Base-by-base conservation (phyloP, 2,329 filamentous ascomycete genomes). In the Penicillium sp. region DNA sequence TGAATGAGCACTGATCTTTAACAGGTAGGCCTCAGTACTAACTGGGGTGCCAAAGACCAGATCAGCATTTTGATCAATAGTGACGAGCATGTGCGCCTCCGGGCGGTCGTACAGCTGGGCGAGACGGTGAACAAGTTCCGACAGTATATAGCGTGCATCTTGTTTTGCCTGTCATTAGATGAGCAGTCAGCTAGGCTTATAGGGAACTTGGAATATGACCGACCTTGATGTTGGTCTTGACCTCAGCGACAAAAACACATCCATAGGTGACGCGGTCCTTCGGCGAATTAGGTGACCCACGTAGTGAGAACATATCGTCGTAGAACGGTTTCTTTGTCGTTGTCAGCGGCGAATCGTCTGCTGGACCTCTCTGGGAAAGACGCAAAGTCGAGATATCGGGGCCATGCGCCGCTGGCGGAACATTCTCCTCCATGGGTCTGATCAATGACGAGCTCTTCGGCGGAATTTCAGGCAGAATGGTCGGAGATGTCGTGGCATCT, bases 31-130 rank as follows among this genome's bases (percentile, higher is more conserved):
- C 3, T 7, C 22, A 8, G 88, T 86, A 42, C 90, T 86, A 55
- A 88, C 86, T 4, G 82, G 84, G 30, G 84, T 87, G 2, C 82
- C 87, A 52, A 92, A 85, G 47, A 89, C 75, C 59, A 95, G 80
- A 63, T 86, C 88, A 12, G 81, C 79, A 22, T 86, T 84, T 62
- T 93, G 88, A 35, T 86, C 80, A n/a, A 95, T 73, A 2, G 82
- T 85, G 39, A 95, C 81, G 64, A 88, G 81, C 50, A 95, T 83
- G 8, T 83, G 87, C 2, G 83, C 81, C 49, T 88, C 79, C 2
- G 88, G 83, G 25, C 88, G 81, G 52, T 86, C 83, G 65, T 90
- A 95, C 39, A 89, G 82, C 52, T 81, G 78, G 1, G 88, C 86
- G 13, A 95, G 76, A 54, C 85, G 81, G 56, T 84, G 80, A 3